Evolutionary conservation across 163 green algal genomes (phyloP).

Genomic region (Chlamydomonas reinhardtii): DNA sequence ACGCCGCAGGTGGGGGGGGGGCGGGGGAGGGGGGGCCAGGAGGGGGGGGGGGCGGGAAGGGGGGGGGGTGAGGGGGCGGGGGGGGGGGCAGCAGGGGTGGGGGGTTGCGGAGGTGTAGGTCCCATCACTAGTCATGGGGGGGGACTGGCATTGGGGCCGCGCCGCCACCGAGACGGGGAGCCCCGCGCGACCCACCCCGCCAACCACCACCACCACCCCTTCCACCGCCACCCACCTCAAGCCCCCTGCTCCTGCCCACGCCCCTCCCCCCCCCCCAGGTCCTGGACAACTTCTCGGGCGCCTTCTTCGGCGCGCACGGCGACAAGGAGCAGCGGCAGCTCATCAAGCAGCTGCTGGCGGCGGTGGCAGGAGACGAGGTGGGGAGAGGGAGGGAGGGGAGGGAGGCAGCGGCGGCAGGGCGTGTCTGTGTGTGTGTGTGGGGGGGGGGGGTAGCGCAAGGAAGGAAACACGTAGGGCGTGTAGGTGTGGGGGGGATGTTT

Average conservation of each 20-base stretch:
- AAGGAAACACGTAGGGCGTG: no score
- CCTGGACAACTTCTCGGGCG: conserved; percentile 57
- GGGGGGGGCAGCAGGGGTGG: neutral
- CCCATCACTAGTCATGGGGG: no score
- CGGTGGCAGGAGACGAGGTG: conserved; percentile 65
- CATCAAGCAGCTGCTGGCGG: conserved; percentile 69
- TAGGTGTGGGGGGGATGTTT: no score
- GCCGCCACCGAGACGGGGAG: no score
- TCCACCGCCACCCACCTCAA: neutral
- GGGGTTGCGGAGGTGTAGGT: no score
- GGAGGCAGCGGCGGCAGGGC: no score
- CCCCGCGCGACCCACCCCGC: no score
- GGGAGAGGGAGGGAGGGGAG: neutral
- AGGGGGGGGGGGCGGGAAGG: no score
- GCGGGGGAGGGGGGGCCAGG: neutral
- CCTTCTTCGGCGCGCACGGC: conserved; percentile 49
- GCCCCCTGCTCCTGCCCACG: no score
- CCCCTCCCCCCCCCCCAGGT: conserved; percentile 2
- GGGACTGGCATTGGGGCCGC: no score
- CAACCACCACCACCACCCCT: neutral
- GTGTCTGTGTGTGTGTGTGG: no score
- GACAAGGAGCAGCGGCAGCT: conserved; percentile 80
- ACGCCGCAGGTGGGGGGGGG: conserved; percentile 29
- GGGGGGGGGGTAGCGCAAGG: no score
- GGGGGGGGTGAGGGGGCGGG: neutral